A percentile compares a stretch with the other conserved stretches of the same genome.
phyloP scores from a whole-genome alignment of 2,329 filamentous ascomycete species.

The Diplodia sapinea region DNA sequence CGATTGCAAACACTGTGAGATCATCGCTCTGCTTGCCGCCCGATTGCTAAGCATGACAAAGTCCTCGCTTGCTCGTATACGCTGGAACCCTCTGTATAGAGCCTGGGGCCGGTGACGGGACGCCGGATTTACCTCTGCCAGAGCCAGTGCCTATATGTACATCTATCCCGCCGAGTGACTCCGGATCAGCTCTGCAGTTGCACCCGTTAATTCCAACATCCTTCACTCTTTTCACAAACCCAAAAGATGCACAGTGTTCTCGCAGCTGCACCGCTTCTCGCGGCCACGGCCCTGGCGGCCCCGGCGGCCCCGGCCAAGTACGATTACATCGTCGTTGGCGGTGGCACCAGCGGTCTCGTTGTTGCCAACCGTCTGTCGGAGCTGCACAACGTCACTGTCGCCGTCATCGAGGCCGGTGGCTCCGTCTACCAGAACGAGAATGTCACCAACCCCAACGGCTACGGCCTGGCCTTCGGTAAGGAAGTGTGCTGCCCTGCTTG shows the following conservation, averaged over 20 bases:
- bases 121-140: background rate
- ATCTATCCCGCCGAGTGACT: background rate
- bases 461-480: conserved; percentile 35
- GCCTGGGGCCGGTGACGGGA: conserved; percentile 8
- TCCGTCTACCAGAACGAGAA: conserved; percentile 41
- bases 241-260: conserved; percentile 28
- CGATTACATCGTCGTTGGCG: conserved; percentile 42
- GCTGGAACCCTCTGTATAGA: conserved; percentile 19
- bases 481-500: background rate
- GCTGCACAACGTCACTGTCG: conserved; percentile 37
- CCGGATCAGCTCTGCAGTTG: background rate
- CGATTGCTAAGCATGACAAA: conserved; percentile 28
- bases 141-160: background rate
- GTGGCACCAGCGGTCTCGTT: conserved; percentile 39
- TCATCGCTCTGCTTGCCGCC: background rate
- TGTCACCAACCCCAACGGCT: conserved; percentile 40
- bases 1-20: conserved; percentile 9
- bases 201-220: background rate
- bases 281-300: conserved; percentile 29
- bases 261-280: conserved; percentile 24
- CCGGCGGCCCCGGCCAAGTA: conserved; percentile 30
- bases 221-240: background rate
- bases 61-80: conserved; percentile 10
- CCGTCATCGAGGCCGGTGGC: conserved; percentile 44
- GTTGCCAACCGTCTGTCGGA: conserved; percentile 42